These are phyloP conservation scores for Rhodosporidiobolus odoratus DNA, from an alignment of 768 basidiomycete genomes.

Conservation along the genomic window DNA sequence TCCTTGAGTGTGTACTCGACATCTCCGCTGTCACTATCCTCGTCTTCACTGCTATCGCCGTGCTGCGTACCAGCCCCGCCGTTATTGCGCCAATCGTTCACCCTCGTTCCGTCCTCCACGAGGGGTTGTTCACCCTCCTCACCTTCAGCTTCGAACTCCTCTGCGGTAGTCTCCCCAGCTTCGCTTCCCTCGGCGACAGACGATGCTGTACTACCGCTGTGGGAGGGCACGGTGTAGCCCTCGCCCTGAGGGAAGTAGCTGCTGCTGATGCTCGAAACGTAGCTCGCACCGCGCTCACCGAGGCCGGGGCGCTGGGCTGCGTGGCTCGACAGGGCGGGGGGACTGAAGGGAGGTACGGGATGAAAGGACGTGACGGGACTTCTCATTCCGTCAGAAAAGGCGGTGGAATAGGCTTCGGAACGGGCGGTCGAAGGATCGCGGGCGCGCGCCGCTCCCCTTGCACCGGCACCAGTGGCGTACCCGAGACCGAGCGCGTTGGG, in stretches of 20 bases:
- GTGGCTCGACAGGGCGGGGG: slow-evolving; percentile 1
- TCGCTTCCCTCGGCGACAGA: slow-evolving; percentile 18
- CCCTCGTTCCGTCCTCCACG: slow-evolving; percentile 2
- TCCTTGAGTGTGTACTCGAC: slow-evolving; percentile 68
- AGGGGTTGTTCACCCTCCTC: slow-evolving; percentile 10
- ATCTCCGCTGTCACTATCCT: slow-evolving; percentile 34
- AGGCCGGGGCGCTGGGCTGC: neutral
- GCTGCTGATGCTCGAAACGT: slow-evolving; percentile 18
- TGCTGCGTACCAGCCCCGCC: slow-evolving; percentile 25
- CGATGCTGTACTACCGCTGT: neutral
- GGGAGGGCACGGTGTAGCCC: neutral
- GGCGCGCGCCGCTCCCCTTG: neutral
- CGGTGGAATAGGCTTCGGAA: slow-evolving; percentile 12
- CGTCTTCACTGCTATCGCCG: slow-evolving; percentile 6
- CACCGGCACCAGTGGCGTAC: neutral
- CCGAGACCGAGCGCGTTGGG: slow-evolving; percentile 21
- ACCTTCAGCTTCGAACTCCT: slow-evolving; percentile 4
- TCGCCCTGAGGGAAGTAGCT: neutral
- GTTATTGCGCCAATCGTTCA: slow-evolving; percentile 28
- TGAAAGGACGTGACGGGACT: neutral
- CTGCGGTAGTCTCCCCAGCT: slow-evolving; percentile 11
- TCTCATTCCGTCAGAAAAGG: slow-evolving; percentile 13
- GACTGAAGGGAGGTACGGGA: neutral
- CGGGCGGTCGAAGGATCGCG: slow-evolving; percentile 19
- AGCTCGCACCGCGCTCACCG: slow-evolving; percentile 17